Base-by-base conservation (phyloP, 352 stramenopile genomes). In the Phytophthora tubulina region DNA sequence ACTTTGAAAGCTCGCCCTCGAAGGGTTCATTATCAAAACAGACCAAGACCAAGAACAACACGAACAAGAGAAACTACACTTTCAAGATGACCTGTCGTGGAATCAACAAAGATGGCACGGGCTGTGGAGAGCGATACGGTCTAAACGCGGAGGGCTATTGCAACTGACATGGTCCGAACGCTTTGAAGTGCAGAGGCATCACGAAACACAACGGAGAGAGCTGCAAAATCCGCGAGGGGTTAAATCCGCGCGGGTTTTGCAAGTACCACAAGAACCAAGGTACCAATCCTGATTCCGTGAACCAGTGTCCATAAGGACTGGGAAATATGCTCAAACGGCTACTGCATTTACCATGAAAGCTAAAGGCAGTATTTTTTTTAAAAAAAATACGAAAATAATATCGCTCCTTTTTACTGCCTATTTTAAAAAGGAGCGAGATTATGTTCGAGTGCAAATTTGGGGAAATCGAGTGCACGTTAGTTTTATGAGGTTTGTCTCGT, bases 21-120 rank as follows among this genome's bases (percentile, higher is more conserved):
- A 4, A 21, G 17, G 44, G 27, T n/a, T 63, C 55, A 54, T 27
- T 63, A 27, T 45, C 41, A 35, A 63, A 63, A 39, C 35, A 7
- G 35, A 39, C 35, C 35, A 17, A 27, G 21, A 27, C 31, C 6
- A 21, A 32, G 6, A 44, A 15, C 39, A 42, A 51, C 27, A 42
- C 46, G 32, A 53, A 53, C 4, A 17, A 39, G 35, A 7, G 3
- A 45, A 45, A 45, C 39, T 17, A 45, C 39, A 45, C 39, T 45
- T 50, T 38, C 17, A 60, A 60, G 52, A 63, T 63, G 55, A 63
- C 55, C 15, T 63, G 55, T n/a, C 55, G 55, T 30, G 33, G 32
- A 14, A 65, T 45, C 8, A 27, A 27, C 21, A 27, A 27, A 27
- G 21, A 27, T 27, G 21, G 21, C 21, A 27, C 21, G 21, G 21